These are phyloP conservation scores for Lentinula detonsa DNA, from an alignment of 768 basidiomycete species.

Conservation along the genomic window DNA sequence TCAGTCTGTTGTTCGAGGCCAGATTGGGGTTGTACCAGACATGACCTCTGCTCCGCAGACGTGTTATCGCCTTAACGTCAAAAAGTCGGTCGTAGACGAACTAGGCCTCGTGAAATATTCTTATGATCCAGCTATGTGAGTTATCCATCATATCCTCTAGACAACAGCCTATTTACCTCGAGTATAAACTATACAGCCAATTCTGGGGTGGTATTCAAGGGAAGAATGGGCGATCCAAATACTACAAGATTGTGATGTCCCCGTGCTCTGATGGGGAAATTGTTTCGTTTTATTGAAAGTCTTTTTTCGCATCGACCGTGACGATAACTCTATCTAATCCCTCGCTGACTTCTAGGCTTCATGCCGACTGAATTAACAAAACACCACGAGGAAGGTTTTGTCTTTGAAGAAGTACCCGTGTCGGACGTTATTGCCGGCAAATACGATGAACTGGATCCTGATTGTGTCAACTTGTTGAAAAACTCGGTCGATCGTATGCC, in stretches of 20 bases:
- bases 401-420: slow-evolving; percentile 24
- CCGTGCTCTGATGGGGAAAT: slow-evolving; percentile 23
- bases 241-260: slow-evolving; percentile 29
- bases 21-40: slow-evolving; percentile 10
- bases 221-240: slow-evolving; percentile 22
- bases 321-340: not conserved
- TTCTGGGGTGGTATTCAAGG: slow-evolving; percentile 24
- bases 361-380: slow-evolving; percentile 28
- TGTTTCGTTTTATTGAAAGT: slow-evolving; percentile 24
- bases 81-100: slow-evolving; percentile 19
- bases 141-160: not conserved
- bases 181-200: slow-evolving; percentile 13
- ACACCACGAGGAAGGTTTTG: slow-evolving; percentile 25
- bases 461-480: slow-evolving; percentile 19
- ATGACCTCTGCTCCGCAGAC: slow-evolving; percentile 24
- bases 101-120: slow-evolving; percentile 23
- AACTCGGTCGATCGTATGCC: slow-evolving; percentile 22
- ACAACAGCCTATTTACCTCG: not conserved
- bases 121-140: slow-evolving; percentile 24
- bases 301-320: not conserved
- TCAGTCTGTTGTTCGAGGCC: slow-evolving; percentile 20
- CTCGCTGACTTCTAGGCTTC: slow-evolving; percentile 15
- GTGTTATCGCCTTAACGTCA: slow-evolving; percentile 26
- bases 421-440: slow-evolving; percentile 20
- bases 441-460: slow-evolving; percentile 24